phyloP scores from a whole-genome alignment of 768 basidiomycete species.

The Rubroboletus pulcherrimus region DNA sequence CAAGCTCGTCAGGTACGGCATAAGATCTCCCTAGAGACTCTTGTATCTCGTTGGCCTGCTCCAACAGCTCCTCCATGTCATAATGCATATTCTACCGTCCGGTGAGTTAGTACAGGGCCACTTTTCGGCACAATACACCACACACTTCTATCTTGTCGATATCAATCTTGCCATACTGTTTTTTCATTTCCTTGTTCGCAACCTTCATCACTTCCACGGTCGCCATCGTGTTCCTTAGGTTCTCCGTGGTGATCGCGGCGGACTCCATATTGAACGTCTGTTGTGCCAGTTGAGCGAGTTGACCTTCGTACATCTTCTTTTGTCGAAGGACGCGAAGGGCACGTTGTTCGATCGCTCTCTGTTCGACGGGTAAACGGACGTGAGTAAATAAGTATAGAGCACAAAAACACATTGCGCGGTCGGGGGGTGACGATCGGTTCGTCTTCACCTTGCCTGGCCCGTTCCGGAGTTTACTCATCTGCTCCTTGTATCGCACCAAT shows the following conservation, averaged over 20 bases:
- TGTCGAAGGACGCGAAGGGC: slow-evolving; percentile 91
- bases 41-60: slow-evolving; percentile 97
- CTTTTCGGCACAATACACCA: background rate
- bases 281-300: slow-evolving; percentile 86
- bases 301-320: slow-evolving; percentile 93
- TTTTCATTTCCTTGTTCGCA: slow-evolving; percentile 95
- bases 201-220: slow-evolving; percentile 94
- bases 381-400: background rate
- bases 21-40: slow-evolving; percentile 92
- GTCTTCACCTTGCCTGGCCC: slow-evolving; percentile 87
- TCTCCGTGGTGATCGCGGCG: slow-evolving; percentile 93
- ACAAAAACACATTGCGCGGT: background rate
- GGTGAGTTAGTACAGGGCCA: background rate
- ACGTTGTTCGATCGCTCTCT: slow-evolving; percentile 93
- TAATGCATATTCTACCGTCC: slow-evolving; percentile 81
- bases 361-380: background rate
- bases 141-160: slow-evolving; percentile 97
- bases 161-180: slow-evolving; percentile 96
- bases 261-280: slow-evolving; percentile 99
- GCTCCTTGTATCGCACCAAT: slow-evolving; percentile 86
- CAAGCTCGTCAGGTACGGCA: slow-evolving; percentile 94
- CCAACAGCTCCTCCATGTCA: slow-evolving; percentile 96
- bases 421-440: background rate
- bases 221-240: slow-evolving; percentile 97
- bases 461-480: slow-evolving; percentile 89